Conservation (phyloP, 2,329 filamentous ascomycete species). For the Apiospora phragmitis region DNA sequence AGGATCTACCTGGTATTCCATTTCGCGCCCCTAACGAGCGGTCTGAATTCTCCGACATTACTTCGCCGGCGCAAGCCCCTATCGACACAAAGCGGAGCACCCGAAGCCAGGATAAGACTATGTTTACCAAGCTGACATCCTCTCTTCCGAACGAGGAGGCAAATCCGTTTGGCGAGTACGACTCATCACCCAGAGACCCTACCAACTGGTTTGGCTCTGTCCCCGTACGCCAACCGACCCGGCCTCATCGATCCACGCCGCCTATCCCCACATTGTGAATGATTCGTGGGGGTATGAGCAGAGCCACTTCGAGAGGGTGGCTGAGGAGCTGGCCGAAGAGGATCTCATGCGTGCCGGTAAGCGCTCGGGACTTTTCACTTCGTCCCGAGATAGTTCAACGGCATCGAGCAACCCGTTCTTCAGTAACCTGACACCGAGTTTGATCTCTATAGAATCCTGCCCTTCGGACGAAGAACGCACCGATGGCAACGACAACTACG, state of each 20-base stretch:
- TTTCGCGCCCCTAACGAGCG: not conserved
- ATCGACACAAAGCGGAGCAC: not conserved
- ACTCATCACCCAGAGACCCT: not conserved
- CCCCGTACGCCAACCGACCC: not conserved
- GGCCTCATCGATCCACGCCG: not conserved
- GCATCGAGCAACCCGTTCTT: conserved; percentile 20
- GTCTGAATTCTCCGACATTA: not conserved
- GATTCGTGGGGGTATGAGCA: conserved; percentile 20
- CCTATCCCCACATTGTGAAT: conserved; percentile 12
- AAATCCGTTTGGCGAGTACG: not conserved
- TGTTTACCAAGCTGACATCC: not conserved
- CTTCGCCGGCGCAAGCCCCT: not conserved
- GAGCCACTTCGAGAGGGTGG: conserved; percentile 18
- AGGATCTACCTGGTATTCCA: not conserved
- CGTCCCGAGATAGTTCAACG: conserved; percentile 19
- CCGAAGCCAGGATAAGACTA: not conserved
- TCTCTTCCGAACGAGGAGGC: not conserved
- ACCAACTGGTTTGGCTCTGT: not conserved
- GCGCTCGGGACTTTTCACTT: conserved; percentile 24
- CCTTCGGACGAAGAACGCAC: conserved; percentile 22
- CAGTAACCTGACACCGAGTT: conserved; percentile 24
- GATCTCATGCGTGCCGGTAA: conserved; percentile 30
- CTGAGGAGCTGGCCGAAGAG: conserved; percentile 23
- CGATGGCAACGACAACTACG: conserved; percentile 18
- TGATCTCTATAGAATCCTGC: conserved; percentile 31